Conservation (phyloP, 2,329 filamentous ascomycete genomes). For the Colletotrichum lindemuthianum region DNA sequence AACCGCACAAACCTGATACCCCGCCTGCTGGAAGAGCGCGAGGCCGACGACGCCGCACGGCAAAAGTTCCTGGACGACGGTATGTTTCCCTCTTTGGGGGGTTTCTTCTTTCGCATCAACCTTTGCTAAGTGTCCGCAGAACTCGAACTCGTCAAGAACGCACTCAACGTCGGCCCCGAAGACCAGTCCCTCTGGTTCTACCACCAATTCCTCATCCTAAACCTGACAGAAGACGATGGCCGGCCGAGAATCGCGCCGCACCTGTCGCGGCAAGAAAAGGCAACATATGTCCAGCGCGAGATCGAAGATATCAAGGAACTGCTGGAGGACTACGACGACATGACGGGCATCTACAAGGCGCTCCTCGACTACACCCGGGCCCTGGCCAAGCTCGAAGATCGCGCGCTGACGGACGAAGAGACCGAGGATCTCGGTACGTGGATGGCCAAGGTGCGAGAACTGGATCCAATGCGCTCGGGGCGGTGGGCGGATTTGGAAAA, state of each 20-base stretch:
- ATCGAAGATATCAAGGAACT: slow-evolving; percentile 78
- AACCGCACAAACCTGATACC: slow-evolving; percentile 86
- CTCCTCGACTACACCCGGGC: slow-evolving; percentile 78
- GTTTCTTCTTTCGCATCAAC: too few relatives aligned
- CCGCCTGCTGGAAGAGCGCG: slow-evolving; percentile 75
- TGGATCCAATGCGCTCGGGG: slow-evolving; percentile 80
- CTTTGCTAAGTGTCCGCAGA: slow-evolving; percentile 57
- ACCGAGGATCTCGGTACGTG: slow-evolving; percentile 61
- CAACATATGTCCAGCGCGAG: slow-evolving; percentile 74
- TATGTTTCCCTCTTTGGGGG: slow-evolving; percentile 43
- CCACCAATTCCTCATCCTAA: slow-evolving; percentile 85
- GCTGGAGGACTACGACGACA: slow-evolving; percentile 65
- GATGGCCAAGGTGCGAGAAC: slow-evolving; percentile 71
- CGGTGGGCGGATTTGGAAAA: slow-evolving; percentile 78
- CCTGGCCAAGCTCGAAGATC: slow-evolving; percentile 63
- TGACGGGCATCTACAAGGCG: slow-evolving; percentile 90
- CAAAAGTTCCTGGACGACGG: slow-evolving; percentile 77
- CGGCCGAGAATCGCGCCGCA: slow-evolving; percentile 71
- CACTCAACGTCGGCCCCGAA: slow-evolving; percentile 88
- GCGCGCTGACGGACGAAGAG: slow-evolving; percentile 51
- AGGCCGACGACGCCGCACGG: slow-evolving; percentile 70
- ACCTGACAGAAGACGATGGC: slow-evolving; percentile 63
- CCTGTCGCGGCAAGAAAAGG: slow-evolving; percentile 69
- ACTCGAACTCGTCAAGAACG: slow-evolving; percentile 78
- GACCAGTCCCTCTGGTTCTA: slow-evolving; percentile 99